Base-by-base conservation (phyloP, 2,329 filamentous ascomycete genomes). In the Chaetothyriales sp. region DNA sequence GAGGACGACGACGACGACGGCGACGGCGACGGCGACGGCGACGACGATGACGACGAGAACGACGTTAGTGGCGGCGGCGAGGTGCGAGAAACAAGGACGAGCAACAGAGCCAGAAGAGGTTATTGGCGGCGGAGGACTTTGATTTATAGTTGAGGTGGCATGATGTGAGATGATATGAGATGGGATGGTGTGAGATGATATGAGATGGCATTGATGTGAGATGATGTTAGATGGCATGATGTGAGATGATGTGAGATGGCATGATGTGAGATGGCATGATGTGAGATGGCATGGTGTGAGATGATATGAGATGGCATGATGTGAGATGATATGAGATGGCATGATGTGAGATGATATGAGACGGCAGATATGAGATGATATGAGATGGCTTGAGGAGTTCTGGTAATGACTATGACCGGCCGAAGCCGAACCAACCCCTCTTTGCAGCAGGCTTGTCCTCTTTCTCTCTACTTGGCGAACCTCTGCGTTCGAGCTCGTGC, bases 401-500 rank as follows among this genome's bases (percentile, higher is more conserved):
- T 15, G 10, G 4, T 40, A 40, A 40, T 40, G 33, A 40, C 33
- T 40, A 40, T 40, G 10, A 73, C 48, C 71, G 66, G 28, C 72
- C 70, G 63, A 89, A 89, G 0, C 84, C 81, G 68, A 89, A 89
- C 85, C 85, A 89, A 18, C 85, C 82, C 62, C 75, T 82, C 72
- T 83, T 86, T 57, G 77, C 72, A 48, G 76, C 72, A 58, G 74
- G 70, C 59, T 74, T 67, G 48, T 70, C 67, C 51, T 70, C 46
- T 18, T 51, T 46, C 40, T 55, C 62, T 54, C 64, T 67, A 44
- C 62, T 52, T 44, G 63, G 57, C 7, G 61, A 49, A 43, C 64
- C 60, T 3, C 58, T 54, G 43, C 62, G 55, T 5, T 59, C 58
- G 10, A 65, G 59, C 4, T 61, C 56, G 25, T 66, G 64, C 15